A percentile compares a stretch with the other conserved stretches of the same genome.
phyloP scores from a whole-genome alignment of 345 rosid genomes.

The Salix udensis region DNA sequence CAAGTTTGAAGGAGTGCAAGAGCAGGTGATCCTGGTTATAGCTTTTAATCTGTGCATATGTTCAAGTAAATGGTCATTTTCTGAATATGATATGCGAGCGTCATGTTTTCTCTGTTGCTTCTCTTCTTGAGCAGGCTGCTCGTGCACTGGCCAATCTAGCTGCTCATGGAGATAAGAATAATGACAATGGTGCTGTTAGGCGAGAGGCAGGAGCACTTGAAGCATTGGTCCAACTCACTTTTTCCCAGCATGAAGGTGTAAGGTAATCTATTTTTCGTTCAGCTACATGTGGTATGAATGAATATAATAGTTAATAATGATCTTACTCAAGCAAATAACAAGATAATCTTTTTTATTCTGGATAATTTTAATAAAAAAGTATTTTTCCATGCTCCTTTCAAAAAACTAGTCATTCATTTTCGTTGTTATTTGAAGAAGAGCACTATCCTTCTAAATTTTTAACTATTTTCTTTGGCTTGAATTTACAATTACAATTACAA shows the following conservation, averaged over 20 bases:
- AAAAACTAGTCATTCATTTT: neutral
- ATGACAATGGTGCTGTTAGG: conserved; percentile 32
- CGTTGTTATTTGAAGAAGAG: neutral
- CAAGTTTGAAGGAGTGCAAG: conserved; percentile 37
- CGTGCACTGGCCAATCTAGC: conserved; percentile 40
- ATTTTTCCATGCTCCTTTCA: neutral
- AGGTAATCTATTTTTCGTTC: conserved; percentile 21
- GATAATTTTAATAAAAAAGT: neutral
- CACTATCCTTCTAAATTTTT: neutral
- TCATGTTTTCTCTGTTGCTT: neutral
- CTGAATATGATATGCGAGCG: neutral
- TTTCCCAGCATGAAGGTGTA: conserved; percentile 37
- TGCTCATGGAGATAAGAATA: conserved; percentile 38
- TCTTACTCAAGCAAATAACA: neutral
- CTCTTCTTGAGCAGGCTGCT: conserved; percentile 19
- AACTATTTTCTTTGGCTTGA: neutral
- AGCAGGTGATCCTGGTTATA: conserved; percentile 29
- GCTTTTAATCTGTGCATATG: neutral
- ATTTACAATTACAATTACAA: neutral
- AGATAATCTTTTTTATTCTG: neutral
- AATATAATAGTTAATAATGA: neutral
- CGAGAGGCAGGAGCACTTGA: conserved; percentile 35
- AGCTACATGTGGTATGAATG: neutral
- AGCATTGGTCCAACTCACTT: conserved; percentile 32
- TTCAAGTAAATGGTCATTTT: neutral